These are phyloP conservation scores for Xylaria sp. DNA, from an alignment of 2,329 filamentous ascomycete species.

Conservation along the genomic window DNA sequence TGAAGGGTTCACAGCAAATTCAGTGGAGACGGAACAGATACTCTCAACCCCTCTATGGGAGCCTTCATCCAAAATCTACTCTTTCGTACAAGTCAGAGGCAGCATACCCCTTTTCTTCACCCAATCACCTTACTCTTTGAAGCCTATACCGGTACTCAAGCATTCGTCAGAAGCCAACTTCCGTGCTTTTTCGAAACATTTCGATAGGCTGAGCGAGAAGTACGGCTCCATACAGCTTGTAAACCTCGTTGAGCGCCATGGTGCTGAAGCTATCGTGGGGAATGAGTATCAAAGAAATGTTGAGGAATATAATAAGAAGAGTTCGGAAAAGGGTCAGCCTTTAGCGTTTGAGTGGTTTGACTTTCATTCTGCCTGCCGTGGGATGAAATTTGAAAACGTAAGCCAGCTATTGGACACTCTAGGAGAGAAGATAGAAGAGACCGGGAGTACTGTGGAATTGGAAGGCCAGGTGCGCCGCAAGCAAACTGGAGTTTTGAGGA, in stretches of 20 bases:
- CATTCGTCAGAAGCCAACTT: conserved; percentile 85
- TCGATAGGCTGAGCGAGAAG: conserved; percentile 71
- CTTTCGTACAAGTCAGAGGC: conserved; percentile 87
- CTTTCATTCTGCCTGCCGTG: conserved; percentile 90
- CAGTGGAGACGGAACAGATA: conserved; percentile 95
- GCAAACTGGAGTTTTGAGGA: conserved; percentile 85
- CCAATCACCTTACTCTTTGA: conserved; percentile 92
- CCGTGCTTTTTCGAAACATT: conserved; percentile 81
- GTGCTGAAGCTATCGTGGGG: conserved; percentile 82
- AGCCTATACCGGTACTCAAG: conserved; percentile 83
- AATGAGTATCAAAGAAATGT: conserved; percentile 78
- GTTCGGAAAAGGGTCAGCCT: conserved; percentile 56
- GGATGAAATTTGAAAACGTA: conserved; percentile 98
- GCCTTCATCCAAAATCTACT: conserved; percentile 72
- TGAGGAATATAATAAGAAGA: conserved; percentile 72
- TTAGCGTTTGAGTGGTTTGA: conserved; percentile 95
- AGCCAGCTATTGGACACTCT: conserved; percentile 79
- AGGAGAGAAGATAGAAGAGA: conserved; percentile 72
- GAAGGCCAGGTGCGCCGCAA: conserved; percentile 56
- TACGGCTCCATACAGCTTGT: conserved; percentile 85
- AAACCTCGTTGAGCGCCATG: conserved; percentile 89
- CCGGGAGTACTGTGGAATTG: conserved; percentile 75
- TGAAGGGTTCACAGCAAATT: conserved; percentile 87
- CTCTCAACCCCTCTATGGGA: conserved; percentile 78
- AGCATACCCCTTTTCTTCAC: conserved; percentile 97